phyloP scores from a whole-genome alignment of 257 asterid genomes.

The Capsicum pubescens region DNA sequence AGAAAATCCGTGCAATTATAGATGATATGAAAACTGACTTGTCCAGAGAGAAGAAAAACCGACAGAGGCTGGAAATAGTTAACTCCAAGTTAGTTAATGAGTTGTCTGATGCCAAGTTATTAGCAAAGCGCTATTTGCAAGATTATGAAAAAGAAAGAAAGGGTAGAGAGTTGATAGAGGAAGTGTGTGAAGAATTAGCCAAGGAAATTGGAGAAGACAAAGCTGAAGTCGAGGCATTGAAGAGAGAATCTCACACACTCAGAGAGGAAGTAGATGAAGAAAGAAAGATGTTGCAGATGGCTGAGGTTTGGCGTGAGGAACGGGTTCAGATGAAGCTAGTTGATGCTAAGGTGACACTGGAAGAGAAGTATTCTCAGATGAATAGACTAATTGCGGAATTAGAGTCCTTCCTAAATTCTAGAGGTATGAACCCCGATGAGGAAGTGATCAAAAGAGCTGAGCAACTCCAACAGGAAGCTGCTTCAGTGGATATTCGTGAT shows the following conservation, averaged over 20 bases:
- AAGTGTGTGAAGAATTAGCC: slow-evolving; percentile 78
- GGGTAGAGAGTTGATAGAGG: slow-evolving; percentile 67
- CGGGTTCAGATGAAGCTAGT: slow-evolving; percentile 74
- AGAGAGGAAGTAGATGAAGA: slow-evolving; percentile 74
- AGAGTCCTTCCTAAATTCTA: slow-evolving; percentile 48
- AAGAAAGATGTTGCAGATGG: slow-evolving; percentile 79
- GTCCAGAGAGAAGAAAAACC: slow-evolving; percentile 57
- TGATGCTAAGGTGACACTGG: slow-evolving; percentile 74
- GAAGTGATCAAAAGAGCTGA: slow-evolving; percentile 60
- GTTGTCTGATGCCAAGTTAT: slow-evolving; percentile 60
- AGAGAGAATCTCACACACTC: slow-evolving; percentile 55
- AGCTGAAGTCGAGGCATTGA: slow-evolving; percentile 62
- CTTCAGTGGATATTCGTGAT: slow-evolving; percentile 56
- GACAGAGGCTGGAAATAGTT: slow-evolving; percentile 63
- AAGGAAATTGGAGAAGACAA: slow-evolving; percentile 73
- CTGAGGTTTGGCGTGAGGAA: slow-evolving; percentile 86
- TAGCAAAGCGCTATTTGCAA: slow-evolving; percentile 60
- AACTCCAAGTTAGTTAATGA: slow-evolving; percentile 66
- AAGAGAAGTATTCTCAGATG: slow-evolving; percentile 65
- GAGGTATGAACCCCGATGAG: slow-evolving; percentile 31
- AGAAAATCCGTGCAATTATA: slow-evolving; percentile 61
- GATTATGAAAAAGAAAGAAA: slow-evolving; percentile 67
- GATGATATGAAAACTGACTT: slow-evolving; percentile 61
- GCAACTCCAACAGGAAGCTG: slow-evolving; percentile 53
- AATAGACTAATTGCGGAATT: slow-evolving; percentile 56